phyloP scores from a whole-genome alignment of 345 rosid species.

The Combretum micranthum region DNA sequence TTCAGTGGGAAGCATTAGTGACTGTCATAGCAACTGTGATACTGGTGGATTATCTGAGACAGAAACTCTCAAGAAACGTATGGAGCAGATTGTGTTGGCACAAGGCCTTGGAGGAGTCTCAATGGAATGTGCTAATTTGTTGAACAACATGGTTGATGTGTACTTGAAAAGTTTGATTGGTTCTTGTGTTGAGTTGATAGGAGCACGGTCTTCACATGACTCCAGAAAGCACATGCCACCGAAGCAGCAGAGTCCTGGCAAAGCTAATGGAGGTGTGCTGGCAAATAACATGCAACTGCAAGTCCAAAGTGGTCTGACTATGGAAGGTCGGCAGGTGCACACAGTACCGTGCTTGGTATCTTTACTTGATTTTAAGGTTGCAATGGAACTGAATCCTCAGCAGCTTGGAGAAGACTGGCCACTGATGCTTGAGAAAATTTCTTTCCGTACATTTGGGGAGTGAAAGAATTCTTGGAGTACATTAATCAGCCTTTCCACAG shows the following conservation, averaged over 20 bases:
- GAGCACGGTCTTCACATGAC: conserved; percentile 1
- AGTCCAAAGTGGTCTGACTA: conserved; percentile 23
- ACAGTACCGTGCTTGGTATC: conserved; percentile 15
- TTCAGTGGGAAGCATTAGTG: conserved; percentile 1
- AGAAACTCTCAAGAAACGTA: conserved; percentile 7
- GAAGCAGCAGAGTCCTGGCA: conserved; percentile 54
- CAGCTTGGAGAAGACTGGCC: conserved; percentile 15
- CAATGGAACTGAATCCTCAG: conserved; percentile 16
- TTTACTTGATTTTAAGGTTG: conserved; percentile 27
- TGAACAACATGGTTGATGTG: conserved; percentile 11
- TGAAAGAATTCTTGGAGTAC: not conserved
- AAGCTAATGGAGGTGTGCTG: conserved; percentile 45
- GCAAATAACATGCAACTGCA: conserved; percentile 47
- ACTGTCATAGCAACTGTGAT: conserved; percentile 3
- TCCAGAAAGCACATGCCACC: conserved; percentile 11
- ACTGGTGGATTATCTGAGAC: conserved; percentile 12
- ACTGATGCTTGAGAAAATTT: conserved; percentile 14
- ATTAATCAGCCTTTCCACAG: too few relatives aligned
- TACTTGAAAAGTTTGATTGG: conserved; percentile 15
- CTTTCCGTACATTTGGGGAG: not conserved
- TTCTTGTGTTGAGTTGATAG: conserved; percentile 10
- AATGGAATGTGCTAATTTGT: conserved; percentile 8
- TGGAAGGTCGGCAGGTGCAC: conserved; percentile 18
- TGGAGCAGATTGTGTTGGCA: conserved; percentile 9
- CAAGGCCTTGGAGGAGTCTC: conserved; percentile 24